phyloP scores from a whole-genome alignment of 306 rosid species.

The Medicago lupulina region DNA sequence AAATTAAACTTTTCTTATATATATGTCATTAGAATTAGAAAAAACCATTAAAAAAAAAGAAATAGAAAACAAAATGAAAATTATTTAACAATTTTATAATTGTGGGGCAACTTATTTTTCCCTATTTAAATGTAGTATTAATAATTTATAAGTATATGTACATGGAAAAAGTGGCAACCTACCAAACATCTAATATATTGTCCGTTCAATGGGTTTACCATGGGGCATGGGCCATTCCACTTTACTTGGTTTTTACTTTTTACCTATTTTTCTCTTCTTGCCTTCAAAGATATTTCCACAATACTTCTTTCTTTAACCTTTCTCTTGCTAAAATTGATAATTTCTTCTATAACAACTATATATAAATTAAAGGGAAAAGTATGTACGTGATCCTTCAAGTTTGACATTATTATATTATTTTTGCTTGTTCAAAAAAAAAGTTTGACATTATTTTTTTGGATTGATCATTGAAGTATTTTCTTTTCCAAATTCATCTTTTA shows the following conservation, averaged over 20 bases:
- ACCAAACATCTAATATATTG: slow-evolving; percentile 25
- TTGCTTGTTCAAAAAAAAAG: too few species aligned
- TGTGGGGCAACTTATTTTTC: not conserved
- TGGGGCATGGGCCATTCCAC: slow-evolving; percentile 36
- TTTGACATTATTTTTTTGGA: too few species aligned
- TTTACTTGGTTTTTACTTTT: slow-evolving; percentile 23
- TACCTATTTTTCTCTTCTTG: slow-evolving; percentile 24
- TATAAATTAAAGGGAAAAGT: not conserved
- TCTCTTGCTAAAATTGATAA: not conserved
- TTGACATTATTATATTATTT: too few species aligned
- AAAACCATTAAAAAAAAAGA: not conserved
- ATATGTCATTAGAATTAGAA: not conserved
- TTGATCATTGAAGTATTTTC: too few species aligned
- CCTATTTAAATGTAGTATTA: slow-evolving; percentile 5
- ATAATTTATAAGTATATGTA: not conserved
- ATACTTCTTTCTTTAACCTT: not conserved
- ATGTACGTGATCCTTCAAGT: too few species aligned
- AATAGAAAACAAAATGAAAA: not conserved
- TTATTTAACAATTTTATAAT: not conserved
- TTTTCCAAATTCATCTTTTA: too few species aligned
- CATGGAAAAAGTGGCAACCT: not conserved
- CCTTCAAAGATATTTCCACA: slow-evolving; percentile 2
- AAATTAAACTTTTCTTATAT: not conserved
- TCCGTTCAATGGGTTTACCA: not conserved
- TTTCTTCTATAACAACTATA: not conserved